Conservation (phyloP, 345 rosid genomes). For the Brassica incana region DNA sequence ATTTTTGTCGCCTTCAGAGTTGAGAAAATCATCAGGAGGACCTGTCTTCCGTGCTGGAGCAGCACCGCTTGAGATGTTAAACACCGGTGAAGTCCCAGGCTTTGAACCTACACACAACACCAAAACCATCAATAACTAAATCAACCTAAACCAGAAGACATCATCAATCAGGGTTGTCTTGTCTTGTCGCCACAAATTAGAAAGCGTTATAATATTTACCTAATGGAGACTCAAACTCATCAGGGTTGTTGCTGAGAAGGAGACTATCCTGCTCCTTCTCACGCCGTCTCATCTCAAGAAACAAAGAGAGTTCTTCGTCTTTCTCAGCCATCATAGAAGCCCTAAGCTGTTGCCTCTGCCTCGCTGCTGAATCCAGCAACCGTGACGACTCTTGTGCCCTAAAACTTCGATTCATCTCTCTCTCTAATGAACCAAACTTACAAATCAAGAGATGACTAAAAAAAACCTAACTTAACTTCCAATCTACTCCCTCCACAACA, state of each 20-base stretch:
- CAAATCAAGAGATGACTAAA: slow-evolving; percentile 33
- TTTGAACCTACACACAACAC: slow-evolving; percentile 62
- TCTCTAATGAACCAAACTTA: neutral
- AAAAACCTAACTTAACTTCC: slow-evolving; percentile 44
- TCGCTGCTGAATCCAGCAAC: slow-evolving; percentile 70
- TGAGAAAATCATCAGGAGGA: slow-evolving; percentile 83
- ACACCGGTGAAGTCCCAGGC: slow-evolving; percentile 80
- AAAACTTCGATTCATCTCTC: slow-evolving; percentile 88
- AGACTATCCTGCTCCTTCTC: slow-evolving; percentile 75
- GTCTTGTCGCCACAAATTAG: neutral
- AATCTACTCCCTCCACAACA: slow-evolving; percentile 38
- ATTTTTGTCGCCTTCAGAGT: slow-evolving; percentile 85
- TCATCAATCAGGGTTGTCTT: neutral
- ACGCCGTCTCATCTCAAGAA: slow-evolving; percentile 86
- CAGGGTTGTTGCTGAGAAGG: slow-evolving; percentile 58
- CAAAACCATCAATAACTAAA: neutral
- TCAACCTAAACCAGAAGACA: neutral
- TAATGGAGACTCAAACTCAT: slow-evolving; percentile 70
- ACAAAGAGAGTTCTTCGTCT: slow-evolving; percentile 90
- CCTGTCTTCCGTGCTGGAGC: slow-evolving; percentile 56
- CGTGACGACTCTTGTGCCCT: slow-evolving; percentile 72
- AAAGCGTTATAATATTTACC: slow-evolving; percentile 40
- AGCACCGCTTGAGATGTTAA: slow-evolving; percentile 59
- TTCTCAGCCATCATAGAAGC: slow-evolving; percentile 85
- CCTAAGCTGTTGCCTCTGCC: slow-evolving; percentile 76